phyloP scores from a whole-genome alignment of 2,329 filamentous ascomycete genomes.

The Cladosporium oxysporum region DNA sequence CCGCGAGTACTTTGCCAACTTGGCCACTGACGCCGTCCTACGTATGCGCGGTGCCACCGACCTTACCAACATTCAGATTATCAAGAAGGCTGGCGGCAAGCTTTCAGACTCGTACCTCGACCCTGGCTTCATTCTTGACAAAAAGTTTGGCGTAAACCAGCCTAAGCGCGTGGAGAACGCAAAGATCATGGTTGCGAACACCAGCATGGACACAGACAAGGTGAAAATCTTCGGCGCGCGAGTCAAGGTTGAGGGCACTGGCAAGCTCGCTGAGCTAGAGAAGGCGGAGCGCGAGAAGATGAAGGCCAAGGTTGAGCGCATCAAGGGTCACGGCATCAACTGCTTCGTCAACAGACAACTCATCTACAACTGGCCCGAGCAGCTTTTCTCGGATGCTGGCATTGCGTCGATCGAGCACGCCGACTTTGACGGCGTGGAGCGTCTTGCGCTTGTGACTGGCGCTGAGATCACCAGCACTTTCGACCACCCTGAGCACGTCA shows the following conservation, averaged over 20 bases:
- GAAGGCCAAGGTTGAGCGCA: conserved; percentile 98
- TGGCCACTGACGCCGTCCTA: conserved; percentile 89
- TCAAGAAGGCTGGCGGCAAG: conserved; percentile 98
- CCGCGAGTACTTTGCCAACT: conserved; percentile 82
- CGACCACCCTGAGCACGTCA: conserved; percentile 95
- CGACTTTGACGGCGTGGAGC: conserved; percentile 97
- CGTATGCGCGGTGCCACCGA: conserved; percentile 88
- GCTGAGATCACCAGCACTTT: conserved; percentile 98
- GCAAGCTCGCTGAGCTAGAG: conserved; percentile 96
- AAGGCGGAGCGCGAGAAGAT: conserved; percentile 99
- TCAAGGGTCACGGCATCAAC: conserved; percentile 98
- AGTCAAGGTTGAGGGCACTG: conserved; percentile 93
- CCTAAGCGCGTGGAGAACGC: conserved; percentile 96
- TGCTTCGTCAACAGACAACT: conserved; percentile 99
- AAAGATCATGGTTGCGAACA: conserved; percentile 97
- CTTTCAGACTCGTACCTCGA: conserved; percentile 96
- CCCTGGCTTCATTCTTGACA: conserved; percentile 97
- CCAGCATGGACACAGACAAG: conserved; percentile 99
- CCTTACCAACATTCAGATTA: conserved; percentile 97
- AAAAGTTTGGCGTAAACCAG: conserved; percentile 98
- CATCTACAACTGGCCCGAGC: conserved; percentile 99
- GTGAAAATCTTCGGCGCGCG: conserved; percentile 98
- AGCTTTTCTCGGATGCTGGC: conserved; percentile 95
- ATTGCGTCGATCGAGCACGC: conserved; percentile 99
- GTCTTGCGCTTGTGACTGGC: conserved; percentile 89